Evolutionary conservation across 2,329 filamentous ascomycete genomes (phyloP).

Genomic region (Fusarium sp.): DNA sequence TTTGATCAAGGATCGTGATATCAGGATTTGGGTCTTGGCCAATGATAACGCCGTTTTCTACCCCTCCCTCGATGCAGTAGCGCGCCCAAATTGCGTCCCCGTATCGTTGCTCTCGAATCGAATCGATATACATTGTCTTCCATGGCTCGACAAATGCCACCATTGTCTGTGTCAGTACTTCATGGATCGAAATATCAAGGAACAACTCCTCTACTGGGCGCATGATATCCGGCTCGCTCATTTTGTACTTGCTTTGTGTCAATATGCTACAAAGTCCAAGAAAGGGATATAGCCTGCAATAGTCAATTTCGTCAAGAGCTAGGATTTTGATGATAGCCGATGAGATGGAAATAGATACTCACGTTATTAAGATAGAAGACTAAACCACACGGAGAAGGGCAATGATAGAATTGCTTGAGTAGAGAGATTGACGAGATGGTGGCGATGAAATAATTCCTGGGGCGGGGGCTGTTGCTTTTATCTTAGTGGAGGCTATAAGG

Average conservation of each 20-base stretch:
- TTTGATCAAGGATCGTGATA: background rate
- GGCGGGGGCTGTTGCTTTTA: background rate
- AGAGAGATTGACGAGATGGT: background rate
- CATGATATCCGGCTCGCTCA: background rate
- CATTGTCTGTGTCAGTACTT: background rate
- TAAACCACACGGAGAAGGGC: background rate
- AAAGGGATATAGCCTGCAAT: background rate
- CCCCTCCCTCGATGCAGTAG: background rate
- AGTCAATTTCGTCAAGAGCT: background rate
- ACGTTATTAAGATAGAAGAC: background rate
- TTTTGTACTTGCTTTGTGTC: background rate
- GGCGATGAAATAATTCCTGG: background rate
- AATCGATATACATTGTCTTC: background rate
- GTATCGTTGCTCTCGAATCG: background rate
- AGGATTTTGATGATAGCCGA: background rate
- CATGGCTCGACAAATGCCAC: background rate
- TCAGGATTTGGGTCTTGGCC: background rate
- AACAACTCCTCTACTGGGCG: background rate
- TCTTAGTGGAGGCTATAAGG: background rate
- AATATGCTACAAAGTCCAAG: background rate
- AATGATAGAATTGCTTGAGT: background rate
- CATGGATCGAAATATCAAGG: background rate
- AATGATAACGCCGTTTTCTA: background rate
- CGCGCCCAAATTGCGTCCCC: background rate
- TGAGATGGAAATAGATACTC: accelerated